These are phyloP conservation scores for Dillenia suffruticosa DNA, from an alignment of 164 flowering plant genomes.

Conservation along the genomic window DNA sequence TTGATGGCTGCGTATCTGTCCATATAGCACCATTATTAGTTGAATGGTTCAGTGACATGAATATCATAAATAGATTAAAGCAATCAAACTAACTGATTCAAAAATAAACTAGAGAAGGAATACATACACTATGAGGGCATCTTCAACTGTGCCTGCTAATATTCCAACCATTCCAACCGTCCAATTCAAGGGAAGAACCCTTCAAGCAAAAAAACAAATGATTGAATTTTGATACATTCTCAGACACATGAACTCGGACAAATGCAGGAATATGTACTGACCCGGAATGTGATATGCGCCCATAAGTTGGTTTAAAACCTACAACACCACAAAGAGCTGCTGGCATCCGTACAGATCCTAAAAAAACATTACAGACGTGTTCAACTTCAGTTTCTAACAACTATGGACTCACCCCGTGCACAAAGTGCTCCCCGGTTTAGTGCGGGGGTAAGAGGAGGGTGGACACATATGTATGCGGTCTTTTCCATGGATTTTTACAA, in stretches of 20 bases:
- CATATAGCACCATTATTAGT: slow-evolving; percentile 1
- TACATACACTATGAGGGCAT: slow-evolving; percentile 74
- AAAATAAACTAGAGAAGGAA: slow-evolving; percentile 2
- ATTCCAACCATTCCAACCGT: slow-evolving; percentile 95
- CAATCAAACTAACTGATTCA: background rate
- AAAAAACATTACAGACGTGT: slow-evolving; percentile 5
- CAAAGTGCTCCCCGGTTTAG: no score
- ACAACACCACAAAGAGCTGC: slow-evolving; percentile 95
- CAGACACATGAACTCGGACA: background rate
- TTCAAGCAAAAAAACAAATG: slow-evolving; percentile 21
- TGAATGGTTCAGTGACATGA: no score
- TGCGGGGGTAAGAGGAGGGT: no score
- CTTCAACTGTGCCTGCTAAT: slow-evolving; percentile 82
- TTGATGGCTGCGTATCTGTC: slow-evolving; percentile 84
- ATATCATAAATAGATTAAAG: background rate
- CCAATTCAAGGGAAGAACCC: slow-evolving; percentile 89
- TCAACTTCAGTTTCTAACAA: no score
- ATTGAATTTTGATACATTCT: slow-evolving; percentile 1
- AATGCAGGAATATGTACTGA: slow-evolving; percentile 15
- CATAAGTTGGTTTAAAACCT: slow-evolving; percentile 89
- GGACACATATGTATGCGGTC: no score
- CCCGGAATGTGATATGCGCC: slow-evolving; percentile 84
- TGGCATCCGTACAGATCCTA: slow-evolving; percentile 94
- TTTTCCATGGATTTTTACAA: no score
- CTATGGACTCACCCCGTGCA: no score